Percentiles rank a stretch among this genome's conserved stretches.
phyloP scores from a whole-genome alignment of 176 grass and related monocot species.

The Microstegium vimineum region DNA sequence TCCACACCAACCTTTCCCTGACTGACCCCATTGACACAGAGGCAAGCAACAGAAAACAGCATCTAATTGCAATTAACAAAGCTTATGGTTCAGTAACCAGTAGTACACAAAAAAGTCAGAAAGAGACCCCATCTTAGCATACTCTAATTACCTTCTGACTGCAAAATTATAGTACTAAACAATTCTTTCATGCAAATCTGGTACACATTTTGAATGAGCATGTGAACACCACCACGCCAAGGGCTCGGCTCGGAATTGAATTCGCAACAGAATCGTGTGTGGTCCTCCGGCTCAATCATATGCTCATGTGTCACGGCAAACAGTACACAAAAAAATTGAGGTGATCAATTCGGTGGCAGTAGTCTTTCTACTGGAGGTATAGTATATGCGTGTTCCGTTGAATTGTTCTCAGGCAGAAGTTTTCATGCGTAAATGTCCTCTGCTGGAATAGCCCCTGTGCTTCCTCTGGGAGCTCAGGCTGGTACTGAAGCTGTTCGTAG shows the following conservation, averaged over 20 bases:
- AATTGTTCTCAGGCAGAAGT: neutral
- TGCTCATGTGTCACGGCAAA: neutral
- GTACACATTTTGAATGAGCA: conserved; percentile 22
- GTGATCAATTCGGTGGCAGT: neutral
- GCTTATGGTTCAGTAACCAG: conserved; percentile 18
- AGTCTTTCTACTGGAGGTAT: neutral
- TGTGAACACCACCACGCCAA: neutral
- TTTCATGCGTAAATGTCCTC: conserved; percentile 84
- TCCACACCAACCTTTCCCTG: conserved; percentile 18
- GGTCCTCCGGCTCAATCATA: conserved; percentile 12
- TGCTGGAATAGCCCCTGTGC: conserved; percentile 53
- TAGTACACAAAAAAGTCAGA: neutral
- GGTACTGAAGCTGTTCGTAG: conserved; percentile 81
- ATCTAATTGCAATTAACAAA: conserved; percentile 10
- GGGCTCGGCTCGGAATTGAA: conserved; percentile 8
- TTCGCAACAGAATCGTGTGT: conserved; percentile 3
- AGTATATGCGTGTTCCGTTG: too few relatives aligned
- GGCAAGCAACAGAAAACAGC: neutral
- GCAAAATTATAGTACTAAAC: neutral
- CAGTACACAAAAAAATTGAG: neutral
- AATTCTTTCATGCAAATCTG: neutral
- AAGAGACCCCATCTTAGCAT: neutral
- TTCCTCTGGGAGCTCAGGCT: conserved; percentile 33
- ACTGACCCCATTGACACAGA: neutral
- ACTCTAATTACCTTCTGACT: conserved; percentile 17